Evolutionary conservation across 768 basidiomycete genomes (phyloP), one percentile per base, ranked within the genome.

Genomic region (Calocera viscosa): DNA sequence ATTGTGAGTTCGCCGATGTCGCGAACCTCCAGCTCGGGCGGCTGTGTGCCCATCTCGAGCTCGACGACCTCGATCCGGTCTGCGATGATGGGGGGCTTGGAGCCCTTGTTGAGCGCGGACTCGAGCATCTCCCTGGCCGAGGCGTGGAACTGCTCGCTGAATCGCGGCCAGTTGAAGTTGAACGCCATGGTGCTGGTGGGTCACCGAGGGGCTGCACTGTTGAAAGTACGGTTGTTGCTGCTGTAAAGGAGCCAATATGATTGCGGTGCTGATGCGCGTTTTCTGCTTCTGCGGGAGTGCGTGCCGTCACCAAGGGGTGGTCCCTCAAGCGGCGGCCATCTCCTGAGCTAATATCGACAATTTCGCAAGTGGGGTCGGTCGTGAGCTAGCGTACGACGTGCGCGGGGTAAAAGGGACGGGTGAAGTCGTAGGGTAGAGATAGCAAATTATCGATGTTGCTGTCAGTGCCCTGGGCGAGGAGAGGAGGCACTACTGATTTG

Each of bases 21-120:
- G 33, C 95, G 87, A 71, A 99, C 89, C 77, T 97, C 94, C 19
- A 99, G 82, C 70, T 97, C 95, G 53, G 96, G 96, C 12, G 96
- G 95, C 93, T 95, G 89, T 1, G 90, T 92, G 39, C 96, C 96
- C 96, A 99, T 98, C 77, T 97, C 89, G n/a, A 99, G 80, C 75
- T 98, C 96, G 65, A 96, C 90, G 33, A 99, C 96, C 76, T 98
- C 93, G 70, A 99, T 98, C 76, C 84, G 88, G 78, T 95, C 96
- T 65, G 93, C 94, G 71, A 98, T 97, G 73, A 99, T 89, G 32
- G 94, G 93, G 1, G 95, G 96, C 75, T 96, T 97, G 79, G 87
- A 89, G 70, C 96, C 96, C 81, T 96, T 92, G 82, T 93, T 93
- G 77, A 94, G 89, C 47, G 91, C 91, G n/a, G 86, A 88, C 70